Conservation (phyloP, 1,284 basidiomycete genomes). For the Porphyrellus sp. region DNA sequence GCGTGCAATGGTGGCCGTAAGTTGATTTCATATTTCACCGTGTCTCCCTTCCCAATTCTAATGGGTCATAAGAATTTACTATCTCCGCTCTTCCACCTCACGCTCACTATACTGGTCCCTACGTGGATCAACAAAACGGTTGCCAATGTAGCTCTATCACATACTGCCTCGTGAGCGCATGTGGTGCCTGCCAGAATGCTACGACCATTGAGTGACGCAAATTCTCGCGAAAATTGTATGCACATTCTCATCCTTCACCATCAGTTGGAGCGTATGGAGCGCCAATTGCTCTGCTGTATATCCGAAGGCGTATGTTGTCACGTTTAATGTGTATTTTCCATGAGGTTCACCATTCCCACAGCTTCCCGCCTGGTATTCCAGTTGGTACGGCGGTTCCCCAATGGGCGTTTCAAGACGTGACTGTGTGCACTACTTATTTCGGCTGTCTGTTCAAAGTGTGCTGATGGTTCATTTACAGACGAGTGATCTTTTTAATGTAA, state of each 20-base stretch:
- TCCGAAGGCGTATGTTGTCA: slow-evolving; percentile 16
- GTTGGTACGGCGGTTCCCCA: slow-evolving; percentile 29
- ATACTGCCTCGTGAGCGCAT: slow-evolving; percentile 36
- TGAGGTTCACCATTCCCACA: slow-evolving; percentile 12
- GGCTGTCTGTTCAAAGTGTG: neutral
- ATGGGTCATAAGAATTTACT: slow-evolving; percentile 23
- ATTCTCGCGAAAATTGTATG: neutral
- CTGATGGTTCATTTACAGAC: slow-evolving; percentile 15
- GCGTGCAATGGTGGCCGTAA: slow-evolving; percentile 33
- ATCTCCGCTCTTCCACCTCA: slow-evolving; percentile 14
- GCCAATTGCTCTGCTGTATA: slow-evolving; percentile 26
- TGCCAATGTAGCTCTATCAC: slow-evolving; percentile 37
- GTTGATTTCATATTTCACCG: slow-evolving; percentile 8
- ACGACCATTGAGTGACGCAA: slow-evolving; percentile 18
- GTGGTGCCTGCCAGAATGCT: slow-evolving; percentile 34
- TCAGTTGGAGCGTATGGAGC: slow-evolving; percentile 33
- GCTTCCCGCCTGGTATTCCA: slow-evolving; percentile 24
- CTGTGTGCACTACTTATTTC: slow-evolving; percentile 17
- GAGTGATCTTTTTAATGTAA: slow-evolving; percentile 17
- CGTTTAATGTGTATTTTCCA: neutral
- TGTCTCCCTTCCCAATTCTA: slow-evolving; percentile 1
- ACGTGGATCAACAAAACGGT: slow-evolving; percentile 8
- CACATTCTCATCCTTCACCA: neutral
- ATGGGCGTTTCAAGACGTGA: slow-evolving; percentile 35
- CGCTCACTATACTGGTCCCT: slow-evolving; percentile 28